These are phyloP conservation scores for Nakataea oryzae DNA, from an alignment of 2,329 filamentous ascomycete genomes.

Conservation along the genomic window DNA sequence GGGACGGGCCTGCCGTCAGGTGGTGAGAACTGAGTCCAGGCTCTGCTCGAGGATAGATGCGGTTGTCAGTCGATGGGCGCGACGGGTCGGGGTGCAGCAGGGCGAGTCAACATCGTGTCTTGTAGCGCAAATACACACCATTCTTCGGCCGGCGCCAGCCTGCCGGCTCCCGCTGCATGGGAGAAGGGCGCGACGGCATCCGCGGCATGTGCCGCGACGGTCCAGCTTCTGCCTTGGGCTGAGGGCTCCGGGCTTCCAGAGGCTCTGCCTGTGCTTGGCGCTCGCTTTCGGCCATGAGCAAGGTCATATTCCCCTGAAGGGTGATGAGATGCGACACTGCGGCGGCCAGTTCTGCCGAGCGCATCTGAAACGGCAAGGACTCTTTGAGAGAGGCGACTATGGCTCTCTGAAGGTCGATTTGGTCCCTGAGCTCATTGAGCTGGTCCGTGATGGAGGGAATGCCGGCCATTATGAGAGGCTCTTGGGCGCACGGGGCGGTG, in stretches of 20 bases:
- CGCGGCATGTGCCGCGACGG: not conserved
- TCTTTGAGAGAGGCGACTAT: constrained; percentile 31
- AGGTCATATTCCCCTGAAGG: not conserved
- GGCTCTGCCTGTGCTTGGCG: not conserved
- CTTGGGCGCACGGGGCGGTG: not conserved
- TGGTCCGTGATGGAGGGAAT: not conserved
- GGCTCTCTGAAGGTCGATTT: constrained; percentile 30
- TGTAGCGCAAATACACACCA: not conserved
- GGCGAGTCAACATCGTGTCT: not conserved
- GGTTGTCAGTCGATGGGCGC: not conserved
- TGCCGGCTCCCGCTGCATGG: not conserved
- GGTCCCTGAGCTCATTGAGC: constrained; percentile 23
- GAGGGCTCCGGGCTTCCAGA: not conserved
- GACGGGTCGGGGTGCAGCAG: not conserved
- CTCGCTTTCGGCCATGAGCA: not conserved
- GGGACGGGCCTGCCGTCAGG: not conserved
- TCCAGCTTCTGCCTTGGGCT: not conserved
- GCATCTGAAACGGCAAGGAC: constrained; percentile 9
- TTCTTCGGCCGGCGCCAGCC: not conserved
- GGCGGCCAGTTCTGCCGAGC: constrained; percentile 10
- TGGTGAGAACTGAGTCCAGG: not conserved
- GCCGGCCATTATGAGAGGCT: not conserved
- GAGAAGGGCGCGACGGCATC: not conserved
- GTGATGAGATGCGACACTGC: constrained; percentile 2
- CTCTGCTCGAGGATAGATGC: not conserved